These are phyloP conservation scores for Golubevia sp. DNA, from an alignment of 1,284 basidiomycete genomes.

Conservation along the genomic window DNA sequence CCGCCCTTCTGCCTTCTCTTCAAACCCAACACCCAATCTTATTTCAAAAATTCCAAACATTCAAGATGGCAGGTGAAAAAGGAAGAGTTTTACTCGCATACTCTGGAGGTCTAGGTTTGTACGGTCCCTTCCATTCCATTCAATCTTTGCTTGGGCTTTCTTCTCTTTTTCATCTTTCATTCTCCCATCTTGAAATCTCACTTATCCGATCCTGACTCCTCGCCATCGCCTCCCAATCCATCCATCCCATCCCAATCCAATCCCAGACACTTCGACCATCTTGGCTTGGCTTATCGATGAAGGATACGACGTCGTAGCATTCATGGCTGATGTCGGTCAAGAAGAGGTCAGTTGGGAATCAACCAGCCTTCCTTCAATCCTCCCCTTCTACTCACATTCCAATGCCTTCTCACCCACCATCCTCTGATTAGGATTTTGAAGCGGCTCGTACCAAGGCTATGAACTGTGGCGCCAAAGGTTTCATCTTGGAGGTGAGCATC, in stretches of 20 bases:
- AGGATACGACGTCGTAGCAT: conserved; percentile 95
- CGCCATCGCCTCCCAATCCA: conserved; percentile 75
- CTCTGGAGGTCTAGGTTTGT: conserved; percentile 93
- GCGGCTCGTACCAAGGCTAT: conserved; percentile 91
- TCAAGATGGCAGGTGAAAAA: conserved; percentile 49
- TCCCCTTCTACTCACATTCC: conserved; percentile 8
- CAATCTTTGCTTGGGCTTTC: not conserved
- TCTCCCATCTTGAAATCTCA: conserved; percentile 4
- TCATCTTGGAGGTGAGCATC: conserved; percentile 77
- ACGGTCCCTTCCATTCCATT: conserved; percentile 15
- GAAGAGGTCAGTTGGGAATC: conserved; percentile 73
- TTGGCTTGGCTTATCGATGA: conserved; percentile 75
- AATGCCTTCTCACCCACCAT: not conserved
- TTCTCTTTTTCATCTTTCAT: not conserved
- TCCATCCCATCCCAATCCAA: conserved; percentile 92
- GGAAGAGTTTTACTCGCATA: conserved; percentile 92
- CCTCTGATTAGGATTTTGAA: conserved; percentile 77
- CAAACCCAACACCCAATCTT: no score
- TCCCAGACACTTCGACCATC: conserved; percentile 58
- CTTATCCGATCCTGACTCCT: not conserved
- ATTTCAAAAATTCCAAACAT: no score
- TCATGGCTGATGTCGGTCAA: conserved; percentile 99
- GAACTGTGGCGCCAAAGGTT: conserved; percentile 90
- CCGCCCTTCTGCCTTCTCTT: no score
- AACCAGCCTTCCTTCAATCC: conserved; percentile 1